phyloP scores from a whole-genome alignment of 441 rosid species.

The Brassica balearica region DNA sequence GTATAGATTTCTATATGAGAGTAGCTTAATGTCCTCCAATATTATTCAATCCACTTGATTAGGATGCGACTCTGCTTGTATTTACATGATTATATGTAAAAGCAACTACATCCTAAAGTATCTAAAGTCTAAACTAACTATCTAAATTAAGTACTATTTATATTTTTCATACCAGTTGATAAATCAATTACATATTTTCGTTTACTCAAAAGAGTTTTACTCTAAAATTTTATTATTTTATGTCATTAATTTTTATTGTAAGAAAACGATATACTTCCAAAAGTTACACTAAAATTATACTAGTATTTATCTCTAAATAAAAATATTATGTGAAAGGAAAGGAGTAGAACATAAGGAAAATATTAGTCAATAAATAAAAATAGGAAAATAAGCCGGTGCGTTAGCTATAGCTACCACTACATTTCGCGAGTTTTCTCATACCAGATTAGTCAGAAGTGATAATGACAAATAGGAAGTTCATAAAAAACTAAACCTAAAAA shows the following conservation, averaged over 20 bases:
- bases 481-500: background rate
- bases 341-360: background rate
- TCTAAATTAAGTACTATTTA: too few species aligned
- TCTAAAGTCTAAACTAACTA: too few species aligned
- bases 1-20: too few species aligned
- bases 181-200: background rate
- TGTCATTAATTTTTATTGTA: background rate
- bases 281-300: background rate
- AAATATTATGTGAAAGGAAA: conserved; percentile 6
- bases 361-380: background rate
- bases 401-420: background rate
- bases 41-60: too few species aligned
- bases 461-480: background rate
- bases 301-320: background rate
- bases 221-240: background rate
- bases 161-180: background rate
- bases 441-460: background rate
- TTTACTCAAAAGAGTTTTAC: background rate
- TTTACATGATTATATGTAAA: too few species aligned
- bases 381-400: background rate
- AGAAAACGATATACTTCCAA: background rate
- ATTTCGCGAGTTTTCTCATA: background rate
- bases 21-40: too few species aligned
- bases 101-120: too few species aligned
- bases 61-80: too few species aligned